Evolutionary conservation across 169 alveolate genomes (phyloP), one percentile per base, ranked within the genome.

Genomic region (Eimeria mitis): DNA sequence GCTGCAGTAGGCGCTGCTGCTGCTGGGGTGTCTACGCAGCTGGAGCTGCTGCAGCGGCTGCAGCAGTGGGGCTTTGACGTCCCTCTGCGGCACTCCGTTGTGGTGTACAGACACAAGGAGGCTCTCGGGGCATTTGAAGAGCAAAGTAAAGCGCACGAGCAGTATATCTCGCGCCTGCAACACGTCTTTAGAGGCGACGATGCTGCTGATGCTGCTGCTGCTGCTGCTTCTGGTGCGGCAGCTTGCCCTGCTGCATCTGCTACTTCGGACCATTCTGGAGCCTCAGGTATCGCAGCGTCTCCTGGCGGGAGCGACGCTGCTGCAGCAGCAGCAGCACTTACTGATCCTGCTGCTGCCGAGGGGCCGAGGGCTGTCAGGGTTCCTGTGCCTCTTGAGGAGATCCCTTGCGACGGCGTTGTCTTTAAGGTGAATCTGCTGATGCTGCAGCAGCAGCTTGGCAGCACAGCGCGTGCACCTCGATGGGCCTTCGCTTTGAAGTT

Each of bases 11-110:
- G 88, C 28, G 61, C 54, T 78, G 63, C 68, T 78, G 88, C 54
- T 78, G 88, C 88, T 78, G 88, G 88, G 21, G 88, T 78, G 63
- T 40, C 88, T 42, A 78, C 88, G 40, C 88, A 78, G 37, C 88
- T 47, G 19, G 88, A 78, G 65, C 68, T 78, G 54, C 88, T 78
- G 88, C 59, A 49, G 88, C 65, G 88, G 88, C 88, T 78, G 37
- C 88, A 78, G 88, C 88, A 78, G 61, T 78, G 88, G 88, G 88
- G 88, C 42, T 78, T 78, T 23, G 88, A 78, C 42, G 88, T 78
- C 42, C 37, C 54, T 21, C 61, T 78, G 65, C 88, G 40, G 37
- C 68, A 78, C 42, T 7, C 42, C 23, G 54, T 9, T 42, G 19
- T 47, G 88, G 88, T 78, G 61, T 16, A 28, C 44, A 44, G 68